A percentile compares a stretch with the other conserved stretches of the same genome.
Conservation (phyloP, 345 rosid genomes). For the Camelina laxa region DNA sequence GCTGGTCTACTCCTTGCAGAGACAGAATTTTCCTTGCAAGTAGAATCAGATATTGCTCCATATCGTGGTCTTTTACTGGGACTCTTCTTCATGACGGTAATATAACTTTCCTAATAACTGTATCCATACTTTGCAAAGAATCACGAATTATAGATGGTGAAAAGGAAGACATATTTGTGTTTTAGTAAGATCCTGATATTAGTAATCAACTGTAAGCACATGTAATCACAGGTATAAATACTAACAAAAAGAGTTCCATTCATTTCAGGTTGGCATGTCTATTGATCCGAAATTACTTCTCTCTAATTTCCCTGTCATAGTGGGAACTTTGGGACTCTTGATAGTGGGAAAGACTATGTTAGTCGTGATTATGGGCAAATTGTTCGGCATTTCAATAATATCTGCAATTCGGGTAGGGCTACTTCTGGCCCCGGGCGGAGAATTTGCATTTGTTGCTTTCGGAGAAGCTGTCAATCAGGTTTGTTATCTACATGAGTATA, state of each 20-base stretch:
- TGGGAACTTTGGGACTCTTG: slow-evolving; percentile 78
- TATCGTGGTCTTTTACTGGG: slow-evolving; percentile 97
- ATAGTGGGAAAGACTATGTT: slow-evolving; percentile 84
- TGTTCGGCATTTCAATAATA: slow-evolving; percentile 86
- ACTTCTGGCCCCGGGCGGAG: slow-evolving; percentile 99
- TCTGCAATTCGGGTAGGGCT: slow-evolving; percentile 91
- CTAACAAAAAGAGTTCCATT: slow-evolving; percentile 35
- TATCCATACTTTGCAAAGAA: background rate
- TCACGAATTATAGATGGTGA: slow-evolving; percentile 5
- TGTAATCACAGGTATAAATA: slow-evolving; percentile 31
- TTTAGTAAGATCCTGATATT: slow-evolving; percentile 4
- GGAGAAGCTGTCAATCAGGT: slow-evolving; percentile 99
- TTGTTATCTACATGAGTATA: slow-evolving; percentile 21
- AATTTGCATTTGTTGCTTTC: slow-evolving; percentile 98
- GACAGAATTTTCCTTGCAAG: slow-evolving; percentile 99
- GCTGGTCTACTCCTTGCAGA: slow-evolving; percentile 99
- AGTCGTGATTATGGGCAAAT: slow-evolving; percentile 75
- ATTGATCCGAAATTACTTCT: slow-evolving; percentile 95
- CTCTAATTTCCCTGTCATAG: slow-evolving; percentile 82
- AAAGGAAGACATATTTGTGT: background rate
- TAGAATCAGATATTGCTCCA: slow-evolving; percentile 99
- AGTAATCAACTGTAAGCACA: slow-evolving; percentile 17
- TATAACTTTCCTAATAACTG: slow-evolving; percentile 22
- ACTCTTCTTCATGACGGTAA: slow-evolving; percentile 99
- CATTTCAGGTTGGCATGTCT: slow-evolving; percentile 97